phyloP scores from a whole-genome alignment of 208 protist species.

The Naegleria lovaniensis region DNA sequence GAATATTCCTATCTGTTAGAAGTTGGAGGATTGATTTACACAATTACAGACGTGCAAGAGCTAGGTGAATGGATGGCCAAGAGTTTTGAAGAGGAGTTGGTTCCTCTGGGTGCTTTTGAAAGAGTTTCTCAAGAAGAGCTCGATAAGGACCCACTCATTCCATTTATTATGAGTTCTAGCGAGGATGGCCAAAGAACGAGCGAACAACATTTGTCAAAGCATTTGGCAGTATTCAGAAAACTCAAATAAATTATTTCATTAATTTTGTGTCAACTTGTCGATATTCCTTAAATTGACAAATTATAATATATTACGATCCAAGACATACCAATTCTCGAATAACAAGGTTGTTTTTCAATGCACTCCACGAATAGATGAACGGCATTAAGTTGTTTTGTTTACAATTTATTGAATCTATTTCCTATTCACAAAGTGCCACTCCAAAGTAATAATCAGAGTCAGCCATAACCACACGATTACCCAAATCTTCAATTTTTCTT shows the following conservation, averaged over 20 bases:
- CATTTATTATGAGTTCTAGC: neutral
- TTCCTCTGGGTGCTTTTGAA: conserved; percentile 61
- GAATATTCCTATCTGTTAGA: conserved; percentile 92
- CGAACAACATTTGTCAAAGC: neutral
- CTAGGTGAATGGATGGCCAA: conserved; percentile 82
- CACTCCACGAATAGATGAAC: too few relatives aligned
- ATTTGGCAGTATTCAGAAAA: conserved; percentile 22
- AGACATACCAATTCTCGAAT: too few relatives aligned
- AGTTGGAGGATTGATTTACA: conserved; percentile 88
- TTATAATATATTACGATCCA: too few relatives aligned
- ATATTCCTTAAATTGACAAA: too few relatives aligned
- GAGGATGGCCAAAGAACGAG: conserved; percentile 1
- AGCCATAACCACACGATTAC: neutral
- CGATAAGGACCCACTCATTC: conserved; percentile 23
- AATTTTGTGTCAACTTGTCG: too few relatives aligned
- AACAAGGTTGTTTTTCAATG: too few relatives aligned
- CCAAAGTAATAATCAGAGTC: neutral
- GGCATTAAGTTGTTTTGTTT: too few relatives aligned
- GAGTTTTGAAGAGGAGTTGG: conserved; percentile 78
- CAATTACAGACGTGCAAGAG: conserved; percentile 84
- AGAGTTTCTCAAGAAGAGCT: conserved; percentile 64
- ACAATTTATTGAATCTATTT: too few relatives aligned
- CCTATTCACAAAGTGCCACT: neutral
- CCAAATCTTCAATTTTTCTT: neutral
- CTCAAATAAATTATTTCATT: neutral